Base-by-base conservation (phyloP, 2,329 filamentous ascomycete genomes). In the Whalleya microplaca region DNA sequence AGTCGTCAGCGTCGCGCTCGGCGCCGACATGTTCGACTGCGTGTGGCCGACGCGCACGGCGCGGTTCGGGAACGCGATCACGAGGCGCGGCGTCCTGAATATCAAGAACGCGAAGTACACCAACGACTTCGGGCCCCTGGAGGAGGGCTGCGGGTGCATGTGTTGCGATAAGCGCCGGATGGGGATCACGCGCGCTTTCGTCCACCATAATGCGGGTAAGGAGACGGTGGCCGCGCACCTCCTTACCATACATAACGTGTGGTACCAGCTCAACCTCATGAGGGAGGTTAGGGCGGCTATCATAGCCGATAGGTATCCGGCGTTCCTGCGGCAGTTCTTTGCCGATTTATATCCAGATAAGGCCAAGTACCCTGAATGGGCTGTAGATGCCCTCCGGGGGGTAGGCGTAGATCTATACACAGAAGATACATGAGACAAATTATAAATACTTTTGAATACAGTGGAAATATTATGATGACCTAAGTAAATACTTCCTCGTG, bases 11-110 rank as follows among this genome's bases (percentile, higher is more conserved):
- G 88, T 97, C 3, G 95, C 95, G 1, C 82, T 99, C 0, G 95
- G 95, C 2, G 95, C 95, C 47, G 95, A 99, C 75, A 99, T 99
- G 95, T 99, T 99, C 72, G 95, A 99, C 76, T 99, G 96, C 71
- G 95, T 99, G 6, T 99, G 95, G 95, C 96, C 95, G 1, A 98
- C 95, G 3, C 83, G 95, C 51, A 99, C 95, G 37, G 95, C 95
- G 71, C 87, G 95, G 32, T 99, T 99, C 70, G 95, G 96, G 57
- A 97, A 97, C 70, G 95, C 94, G 40, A 85, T 99, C 56, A 97
- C 94, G 2, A 84, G 85, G 53, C 68, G 80, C 42, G 96, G 95
- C 10, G 84, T 91, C n/a, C 77, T 97, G 45, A 97, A 96, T 72
- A 78, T 99, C 45, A 88, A 91, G 59, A 87, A 94, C 71, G 84